These are phyloP conservation scores for Chytriomyces sp. DNA, from an alignment of 192 early-diverging fungal genomes.

Conservation along the genomic window DNA sequence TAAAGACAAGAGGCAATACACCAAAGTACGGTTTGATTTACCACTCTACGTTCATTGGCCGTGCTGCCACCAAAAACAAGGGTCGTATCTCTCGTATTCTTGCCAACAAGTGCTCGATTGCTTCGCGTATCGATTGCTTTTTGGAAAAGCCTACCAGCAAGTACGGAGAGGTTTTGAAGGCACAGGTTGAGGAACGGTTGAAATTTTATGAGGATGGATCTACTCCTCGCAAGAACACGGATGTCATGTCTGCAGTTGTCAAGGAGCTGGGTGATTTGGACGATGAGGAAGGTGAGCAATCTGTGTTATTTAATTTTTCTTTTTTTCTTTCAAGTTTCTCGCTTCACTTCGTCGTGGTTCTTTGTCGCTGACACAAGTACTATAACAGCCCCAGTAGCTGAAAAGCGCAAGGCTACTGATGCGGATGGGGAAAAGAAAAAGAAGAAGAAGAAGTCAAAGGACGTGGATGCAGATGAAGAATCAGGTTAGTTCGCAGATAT, in stretches of 20 bases:
- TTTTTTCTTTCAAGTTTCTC: no score
- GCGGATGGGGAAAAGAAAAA: slow-evolving; percentile 45
- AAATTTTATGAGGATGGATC: slow-evolving; percentile 92
- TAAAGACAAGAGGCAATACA: slow-evolving; percentile 97
- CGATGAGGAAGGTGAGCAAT: slow-evolving; percentile 36
- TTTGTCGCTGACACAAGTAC: no score
- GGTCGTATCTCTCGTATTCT: slow-evolving; percentile 96
- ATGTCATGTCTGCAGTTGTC: slow-evolving; percentile 78
- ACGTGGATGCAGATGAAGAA: slow-evolving; percentile 65
- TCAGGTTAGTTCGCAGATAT: slow-evolving; percentile 29
- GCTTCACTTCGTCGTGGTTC: no score
- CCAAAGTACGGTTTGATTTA: slow-evolving; percentile 99
- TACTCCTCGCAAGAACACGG: slow-evolving; percentile 87
- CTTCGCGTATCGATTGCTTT: slow-evolving; percentile 97
- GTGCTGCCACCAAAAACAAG: slow-evolving; percentile 97
- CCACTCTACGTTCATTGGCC: slow-evolving; percentile 96
- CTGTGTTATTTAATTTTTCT: no score
- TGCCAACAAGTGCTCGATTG: slow-evolving; percentile 98
- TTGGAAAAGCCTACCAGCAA: slow-evolving; percentile 81
- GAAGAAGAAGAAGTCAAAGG: slow-evolving; percentile 47
- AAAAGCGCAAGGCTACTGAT: slow-evolving; percentile 25
- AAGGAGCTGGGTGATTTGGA: slow-evolving; percentile 68
- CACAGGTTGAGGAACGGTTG: slow-evolving; percentile 96
- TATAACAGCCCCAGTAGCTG: background rate
- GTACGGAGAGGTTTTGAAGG: slow-evolving; percentile 90